Evolutionary conservation across 495 filamentous ascomycete genomes (phyloP), one percentile per base, ranked within the genome.

Genomic region (Daldinia caldariorum): DNA sequence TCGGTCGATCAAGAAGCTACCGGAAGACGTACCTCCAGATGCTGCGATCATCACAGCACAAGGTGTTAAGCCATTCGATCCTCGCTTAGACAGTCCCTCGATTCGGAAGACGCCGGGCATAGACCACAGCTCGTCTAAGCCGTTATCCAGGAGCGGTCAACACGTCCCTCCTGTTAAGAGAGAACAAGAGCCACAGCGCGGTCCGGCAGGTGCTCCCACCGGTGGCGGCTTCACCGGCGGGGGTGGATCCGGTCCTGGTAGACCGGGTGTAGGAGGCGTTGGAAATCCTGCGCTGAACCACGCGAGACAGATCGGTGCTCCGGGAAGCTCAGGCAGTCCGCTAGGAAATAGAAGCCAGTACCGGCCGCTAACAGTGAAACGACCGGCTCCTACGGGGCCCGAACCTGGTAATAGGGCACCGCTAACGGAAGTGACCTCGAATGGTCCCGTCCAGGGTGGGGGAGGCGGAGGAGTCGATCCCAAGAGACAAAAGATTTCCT

Each of bases 71-170:
- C 81, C 82, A 54, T 97, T 97, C 78, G 92, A 97, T 74, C 93
- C 93, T 3, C 87, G 90, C 61, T 84, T 88, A 4, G 93, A 97
- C 69, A 94, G 91, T 66, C 92, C 94, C 0, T 93, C 92, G 0
- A 94, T 97, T 64, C 89, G 92, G 34, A 93, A 94, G 73, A 97
- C 94, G 3, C 89, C 91, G 0, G 94, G 94, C n/a, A 85, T 97
- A 51, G 93, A 97, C 69, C 92, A 95, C 70, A 88, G 81, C 29
- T 90, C 87, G 59, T 91, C 87, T 31, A 87, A 88, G 38, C 90
- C 92, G 0, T 81, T 96, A 0, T 82, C 80, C 3, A 86, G 79
- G 53, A 79, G 76, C 18, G 75, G 79, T 3, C 70, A 86, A 57
- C 81, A 82, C 31, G 79, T 82, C 0, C 69, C 80, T 0, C 77